Evolutionary conservation across 2,329 filamentous ascomycete species (phyloP).

Genomic region (Sporothrix curviconia): DNA sequence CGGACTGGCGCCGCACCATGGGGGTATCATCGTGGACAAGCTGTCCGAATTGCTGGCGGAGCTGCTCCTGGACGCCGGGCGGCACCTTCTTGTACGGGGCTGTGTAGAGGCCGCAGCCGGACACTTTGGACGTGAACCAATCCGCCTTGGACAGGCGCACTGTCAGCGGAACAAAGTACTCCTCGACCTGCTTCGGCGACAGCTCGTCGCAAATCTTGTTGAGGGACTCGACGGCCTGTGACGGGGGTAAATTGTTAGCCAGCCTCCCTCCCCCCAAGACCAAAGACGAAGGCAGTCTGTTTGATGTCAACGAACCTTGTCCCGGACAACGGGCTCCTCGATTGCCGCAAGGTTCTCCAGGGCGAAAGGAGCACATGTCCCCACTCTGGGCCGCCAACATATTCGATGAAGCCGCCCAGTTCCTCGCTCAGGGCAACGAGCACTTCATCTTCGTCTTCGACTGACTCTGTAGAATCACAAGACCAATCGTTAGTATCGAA

Average conservation of each 20-base stretch:
- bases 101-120: conserved; percentile 91
- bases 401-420: conserved; percentile 93
- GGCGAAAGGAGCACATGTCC: conserved; percentile 95
- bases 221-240: conserved; percentile 90
- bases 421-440: conserved; percentile 95
- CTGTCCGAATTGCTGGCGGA: conserved; percentile 84
- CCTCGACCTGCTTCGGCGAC: conserved; percentile 86
- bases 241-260: neutral
- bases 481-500: conserved; percentile 4
- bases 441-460: conserved; percentile 98
- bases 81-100: conserved; percentile 89
- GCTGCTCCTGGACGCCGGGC: conserved; percentile 77
- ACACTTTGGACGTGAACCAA: conserved; percentile 99
- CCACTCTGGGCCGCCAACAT: conserved; percentile 88
- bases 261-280: conserved; percentile 10
- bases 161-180: conserved; percentile 93
- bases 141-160: conserved; percentile 96
- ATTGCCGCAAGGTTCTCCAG: conserved; percentile 97
- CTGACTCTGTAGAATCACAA: conserved; percentile 63
- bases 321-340: conserved; percentile 93
- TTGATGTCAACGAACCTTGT: conserved; percentile 61
- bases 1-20: conserved; percentile 95
- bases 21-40: conserved; percentile 97
- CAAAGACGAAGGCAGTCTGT: neutral
- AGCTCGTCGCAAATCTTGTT: conserved; percentile 98